Percentiles rank a stretch among this genome's conserved stretches.
phyloP scores from a whole-genome alignment of 768 basidiomycete genomes.

The Mycena haematopus region DNA sequence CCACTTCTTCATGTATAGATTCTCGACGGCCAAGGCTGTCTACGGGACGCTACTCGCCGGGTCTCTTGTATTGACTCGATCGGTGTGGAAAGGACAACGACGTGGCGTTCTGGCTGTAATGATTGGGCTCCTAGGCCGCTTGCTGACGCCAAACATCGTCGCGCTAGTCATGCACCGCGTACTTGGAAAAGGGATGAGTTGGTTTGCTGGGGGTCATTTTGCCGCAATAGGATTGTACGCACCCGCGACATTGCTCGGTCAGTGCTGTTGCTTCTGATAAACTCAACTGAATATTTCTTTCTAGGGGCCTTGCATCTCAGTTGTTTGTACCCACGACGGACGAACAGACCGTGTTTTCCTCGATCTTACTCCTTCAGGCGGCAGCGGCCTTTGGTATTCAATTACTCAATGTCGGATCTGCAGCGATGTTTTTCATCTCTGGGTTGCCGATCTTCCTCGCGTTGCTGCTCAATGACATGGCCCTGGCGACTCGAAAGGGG shows the following conservation, averaged over 20 bases:
- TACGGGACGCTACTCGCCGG: conserved; percentile 60
- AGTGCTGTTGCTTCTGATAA: conserved; percentile 31
- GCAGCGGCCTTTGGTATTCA: conserved; percentile 66
- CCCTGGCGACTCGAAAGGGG: conserved; percentile 36
- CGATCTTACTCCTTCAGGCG: conserved; percentile 66
- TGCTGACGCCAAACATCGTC: conserved; percentile 70
- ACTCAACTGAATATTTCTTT: not conserved
- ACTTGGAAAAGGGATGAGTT: conserved; percentile 77
- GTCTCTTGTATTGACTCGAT: conserved; percentile 48
- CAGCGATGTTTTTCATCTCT: conserved; percentile 73
- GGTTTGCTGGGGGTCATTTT: conserved; percentile 79
- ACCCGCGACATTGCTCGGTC: conserved; percentile 76
- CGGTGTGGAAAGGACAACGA: conserved; percentile 48
- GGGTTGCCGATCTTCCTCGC: conserved; percentile 62
- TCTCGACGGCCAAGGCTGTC: conserved; percentile 67
- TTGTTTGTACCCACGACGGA: conserved; percentile 54
- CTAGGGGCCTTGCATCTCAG: conserved; percentile 72
- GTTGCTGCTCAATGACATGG: conserved; percentile 56
- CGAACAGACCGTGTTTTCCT: conserved; percentile 69
- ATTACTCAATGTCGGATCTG: conserved; percentile 72
- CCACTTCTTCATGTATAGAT: conserved; percentile 75
- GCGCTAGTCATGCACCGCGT: conserved; percentile 71
- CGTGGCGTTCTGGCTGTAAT: conserved; percentile 57
- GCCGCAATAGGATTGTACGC: conserved; percentile 72
- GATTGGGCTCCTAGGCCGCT: conserved; percentile 55